These are phyloP conservation scores for Sporothrix pseudoabietina DNA, from an alignment of 2,329 filamentous ascomycete genomes.

Conservation along the genomic window DNA sequence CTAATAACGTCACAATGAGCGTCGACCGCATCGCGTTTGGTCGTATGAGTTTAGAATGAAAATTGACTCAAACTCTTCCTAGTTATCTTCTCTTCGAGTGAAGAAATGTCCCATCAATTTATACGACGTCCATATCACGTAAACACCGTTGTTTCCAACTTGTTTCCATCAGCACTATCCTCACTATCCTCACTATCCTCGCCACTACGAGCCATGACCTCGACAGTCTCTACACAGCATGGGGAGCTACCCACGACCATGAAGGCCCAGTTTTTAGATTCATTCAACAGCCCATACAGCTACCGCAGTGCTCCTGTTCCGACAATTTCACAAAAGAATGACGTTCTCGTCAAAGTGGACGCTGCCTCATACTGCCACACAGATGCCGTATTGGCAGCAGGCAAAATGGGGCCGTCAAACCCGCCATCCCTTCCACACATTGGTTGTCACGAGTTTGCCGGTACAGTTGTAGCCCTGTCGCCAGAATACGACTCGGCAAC, in stretches of 20 bases:
- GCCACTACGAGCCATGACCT: not conserved
- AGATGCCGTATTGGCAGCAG: conserved; percentile 9
- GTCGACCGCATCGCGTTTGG: too few species aligned
- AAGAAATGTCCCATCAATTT: too few species aligned
- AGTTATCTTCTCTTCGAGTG: too few species aligned
- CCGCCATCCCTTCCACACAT: conserved; percentile 7
- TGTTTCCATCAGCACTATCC: not conserved
- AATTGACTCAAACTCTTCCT: too few species aligned
- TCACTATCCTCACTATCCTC: not conserved
- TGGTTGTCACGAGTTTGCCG: conserved; percentile 5
- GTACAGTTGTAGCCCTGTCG: conserved; percentile 1
- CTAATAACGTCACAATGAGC: too few species aligned
- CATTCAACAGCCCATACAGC: conserved; percentile 1
- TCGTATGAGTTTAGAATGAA: too few species aligned
- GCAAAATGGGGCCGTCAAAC: not conserved
- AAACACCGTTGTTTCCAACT: not conserved
- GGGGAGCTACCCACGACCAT: not conserved
- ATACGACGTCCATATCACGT: too few species aligned
- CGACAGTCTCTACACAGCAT: not conserved
- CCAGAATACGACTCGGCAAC: not conserved
- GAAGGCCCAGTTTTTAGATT: conserved; percentile 6
- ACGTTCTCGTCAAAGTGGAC: not conserved
- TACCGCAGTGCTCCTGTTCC: not conserved
- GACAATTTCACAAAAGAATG: not conserved
- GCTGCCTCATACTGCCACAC: conserved; percentile 22